A percentile compares a stretch with the other conserved stretches of the same genome.
These are phyloP conservation scores for Coniosporium apollinis DNA, from an alignment of 495 filamentous ascomycete genomes.

Conservation along the genomic window DNA sequence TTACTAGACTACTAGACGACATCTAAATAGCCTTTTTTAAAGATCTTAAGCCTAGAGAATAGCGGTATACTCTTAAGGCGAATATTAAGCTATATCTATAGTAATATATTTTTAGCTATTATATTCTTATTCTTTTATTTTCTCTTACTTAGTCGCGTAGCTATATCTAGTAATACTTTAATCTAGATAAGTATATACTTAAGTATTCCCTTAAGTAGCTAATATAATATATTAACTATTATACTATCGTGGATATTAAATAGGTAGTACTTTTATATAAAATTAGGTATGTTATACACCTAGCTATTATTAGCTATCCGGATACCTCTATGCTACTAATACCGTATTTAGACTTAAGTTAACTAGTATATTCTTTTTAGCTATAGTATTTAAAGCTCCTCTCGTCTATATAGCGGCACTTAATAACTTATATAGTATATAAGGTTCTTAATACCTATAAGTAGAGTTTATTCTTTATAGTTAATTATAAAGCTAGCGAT, in stretches of 20 bases:
- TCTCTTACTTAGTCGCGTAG: too few species aligned
- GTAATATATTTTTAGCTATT: neutral
- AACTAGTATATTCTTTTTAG: neutral
- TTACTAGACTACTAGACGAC: conserved; percentile 1
- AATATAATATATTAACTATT: conserved; percentile 1
- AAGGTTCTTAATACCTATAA: neutral
- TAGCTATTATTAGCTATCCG: neutral
- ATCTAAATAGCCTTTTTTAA: too few species aligned
- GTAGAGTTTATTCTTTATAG: neutral
- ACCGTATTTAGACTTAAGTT: too few species aligned
- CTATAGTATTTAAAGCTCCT: neutral
- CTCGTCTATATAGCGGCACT: neutral
- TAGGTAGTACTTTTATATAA: neutral
- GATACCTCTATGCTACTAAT: too few species aligned
- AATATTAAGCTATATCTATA: neutral
- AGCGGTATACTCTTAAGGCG: neutral
- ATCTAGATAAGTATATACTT: neutral
- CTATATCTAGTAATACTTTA: neutral
- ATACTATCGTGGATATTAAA: neutral
- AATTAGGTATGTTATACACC: neutral
- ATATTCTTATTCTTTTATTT: neutral
- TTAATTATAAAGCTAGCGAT: too few species aligned
- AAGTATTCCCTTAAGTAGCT: neutral
- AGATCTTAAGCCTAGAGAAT: neutral
- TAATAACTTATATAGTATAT: neutral